Evolutionary conservation across 2,329 filamentous ascomycete genomes (phyloP), one percentile per base, ranked within the genome.

Genomic region (Cladosporium sp.): DNA sequence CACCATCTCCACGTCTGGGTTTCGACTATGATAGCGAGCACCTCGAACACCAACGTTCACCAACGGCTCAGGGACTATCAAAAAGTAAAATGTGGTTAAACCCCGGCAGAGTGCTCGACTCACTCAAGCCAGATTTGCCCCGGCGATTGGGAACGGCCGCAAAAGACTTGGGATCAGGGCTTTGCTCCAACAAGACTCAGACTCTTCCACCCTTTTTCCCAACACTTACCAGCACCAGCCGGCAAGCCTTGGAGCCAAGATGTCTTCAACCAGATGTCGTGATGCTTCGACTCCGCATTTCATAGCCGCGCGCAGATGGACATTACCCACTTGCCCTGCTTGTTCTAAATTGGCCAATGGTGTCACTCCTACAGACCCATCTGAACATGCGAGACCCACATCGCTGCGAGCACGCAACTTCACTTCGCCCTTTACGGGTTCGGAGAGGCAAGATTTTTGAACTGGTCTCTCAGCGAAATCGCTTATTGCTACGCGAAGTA

Each of bases 351-450:
- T 1, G 11, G 5, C 55, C 55, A 57, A 40, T 57, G n/a, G 55
- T 35, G 28, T 35, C 10, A 12, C 29, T 40, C 33, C 7, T 16
- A 33, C 31, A 37, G 29, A 35, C 33, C 4, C 55, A 37, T 40
- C 12, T 57, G n/a, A 33, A 57, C 23, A 23, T 23, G 55, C 33
- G 29, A 37, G 61, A 63, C 61, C 61, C 61, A 63, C 61, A 23
- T 63, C 31, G 61, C 50, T 40, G 50, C 50, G 50, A 63, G 61
- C 61, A 63, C 61, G 61, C 61, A 56, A 63, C 50, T n/a, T 63
- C 50, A 62, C 61, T 56, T 63, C 50, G 21, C 61, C 61, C 29
- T 29, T 63, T 63, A 23, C 12, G 61, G 61, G 33, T 23, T 44
- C 44, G 10, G 29, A 21, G 16, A 4, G n/a, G 5, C 18, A 49